Evolutionary conservation across 768 basidiomycete species (phyloP).

Genomic region (Fistulinella prunicolor): DNA sequence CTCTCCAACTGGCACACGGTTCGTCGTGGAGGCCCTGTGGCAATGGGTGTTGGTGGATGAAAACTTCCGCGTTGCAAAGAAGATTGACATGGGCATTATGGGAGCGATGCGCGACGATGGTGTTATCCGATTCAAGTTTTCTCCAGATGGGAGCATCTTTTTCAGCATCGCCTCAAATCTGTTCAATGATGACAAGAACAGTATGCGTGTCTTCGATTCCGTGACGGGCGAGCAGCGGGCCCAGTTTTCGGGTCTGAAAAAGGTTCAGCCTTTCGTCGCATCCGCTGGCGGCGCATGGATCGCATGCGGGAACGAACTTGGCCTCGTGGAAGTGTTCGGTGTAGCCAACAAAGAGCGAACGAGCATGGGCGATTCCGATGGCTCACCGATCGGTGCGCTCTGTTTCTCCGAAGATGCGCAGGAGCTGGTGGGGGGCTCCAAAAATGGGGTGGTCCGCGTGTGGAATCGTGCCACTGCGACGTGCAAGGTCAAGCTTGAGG

Average conservation of each 20-base stretch:
- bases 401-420: conserved; percentile 16
- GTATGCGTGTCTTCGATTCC: conserved; percentile 10
- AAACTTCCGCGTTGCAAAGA: conserved; percentile 1
- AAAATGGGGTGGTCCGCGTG: conserved; percentile 11
- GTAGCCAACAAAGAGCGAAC: background rate
- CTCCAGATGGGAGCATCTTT: conserved; percentile 11
- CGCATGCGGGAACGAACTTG: conserved; percentile 9
- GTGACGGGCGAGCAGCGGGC: conserved; percentile 6
- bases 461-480: conserved; percentile 20
- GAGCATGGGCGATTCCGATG: background rate
- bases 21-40: background rate
- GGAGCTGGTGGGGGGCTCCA: conserved; percentile 20
- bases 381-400: background rate
- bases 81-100: conserved; percentile 7
- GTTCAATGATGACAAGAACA: conserved; percentile 5
- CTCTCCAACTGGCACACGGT: conserved; percentile 12
- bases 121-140: conserved; percentile 6
- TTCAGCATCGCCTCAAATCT: background rate
- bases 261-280: background rate
- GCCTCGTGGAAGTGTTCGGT: conserved; percentile 2
- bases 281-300: conserved; percentile 6
- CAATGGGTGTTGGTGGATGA: conserved; percentile 9
- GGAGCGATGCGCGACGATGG: background rate
- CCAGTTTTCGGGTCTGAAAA: conserved; percentile 11
- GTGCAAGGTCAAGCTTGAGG: conserved; percentile 8